A percentile compares a stretch with the other conserved stretches of the same genome.
Conservation (phyloP, 306 rosid genomes). For the Trifolium fragiferum region DNA sequence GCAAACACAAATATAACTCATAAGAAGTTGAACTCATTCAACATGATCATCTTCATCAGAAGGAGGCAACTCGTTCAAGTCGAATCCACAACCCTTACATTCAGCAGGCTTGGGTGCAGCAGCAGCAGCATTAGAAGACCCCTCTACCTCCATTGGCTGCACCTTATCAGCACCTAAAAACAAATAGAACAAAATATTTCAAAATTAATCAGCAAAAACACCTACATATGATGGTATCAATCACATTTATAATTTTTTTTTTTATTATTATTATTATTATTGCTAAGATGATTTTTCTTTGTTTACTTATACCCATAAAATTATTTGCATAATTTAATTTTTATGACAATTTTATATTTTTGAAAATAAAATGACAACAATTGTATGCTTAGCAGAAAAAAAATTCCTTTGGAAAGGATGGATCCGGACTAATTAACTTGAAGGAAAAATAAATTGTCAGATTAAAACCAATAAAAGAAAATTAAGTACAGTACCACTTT, state of each 20-base stretch:
- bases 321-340: background rate
- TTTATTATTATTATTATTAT: too few species aligned
- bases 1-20: background rate
- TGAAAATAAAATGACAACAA: too few species aligned
- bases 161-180: background rate
- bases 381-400: background rate
- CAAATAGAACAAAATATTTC: background rate
- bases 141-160: background rate
- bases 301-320: background rate
- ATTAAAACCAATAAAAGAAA: background rate
- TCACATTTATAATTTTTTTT: too few species aligned
- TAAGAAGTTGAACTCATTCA: background rate
- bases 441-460: background rate
- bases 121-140: background rate
- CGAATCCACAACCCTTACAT: background rate
- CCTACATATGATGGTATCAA: too few species aligned
- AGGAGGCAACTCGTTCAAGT: slow-evolving; percentile 16
- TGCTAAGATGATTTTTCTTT: background rate
- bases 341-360: too few species aligned
- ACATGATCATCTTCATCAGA: background rate
- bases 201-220: background rate
- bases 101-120: background rate
- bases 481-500: background rate
- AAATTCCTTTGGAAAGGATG: background rate
- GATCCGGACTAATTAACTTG: background rate